Evolutionary conservation across 2,329 filamentous ascomycete species (phyloP), one percentile per base, ranked within the genome.

Genomic region (Pyricularia sp.): DNA sequence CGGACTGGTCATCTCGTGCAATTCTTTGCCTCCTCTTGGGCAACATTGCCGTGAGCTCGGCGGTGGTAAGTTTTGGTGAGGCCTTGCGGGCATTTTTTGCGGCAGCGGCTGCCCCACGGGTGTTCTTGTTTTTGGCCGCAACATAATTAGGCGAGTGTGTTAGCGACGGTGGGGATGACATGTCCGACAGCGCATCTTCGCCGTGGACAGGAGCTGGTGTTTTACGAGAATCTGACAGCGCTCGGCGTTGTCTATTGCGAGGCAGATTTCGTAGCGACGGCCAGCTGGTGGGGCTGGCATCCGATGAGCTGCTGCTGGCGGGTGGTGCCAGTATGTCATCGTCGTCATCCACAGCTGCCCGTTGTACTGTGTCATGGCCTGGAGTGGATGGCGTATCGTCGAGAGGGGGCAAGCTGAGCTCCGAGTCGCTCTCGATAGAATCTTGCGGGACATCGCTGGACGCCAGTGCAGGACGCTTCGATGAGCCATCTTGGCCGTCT

Each of bases 81-180:
- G 4, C 76, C 73, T 4, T 76, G 75, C 13, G 73, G 70, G 62
- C 28, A 30, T 24, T 31, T n/a, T 30, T 33, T 62, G 74, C 76
- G 8, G 70, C 71, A 16, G 28, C 57, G 16, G 40, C 60, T 4
- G 62, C 60, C 13, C 59, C 60, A 19, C 49, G 44, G 60, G 77
- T 77, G 61, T 72, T 72, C 40, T 74, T 67, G 69, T 67, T 65
- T 60, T 66, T 55, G 31, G 22, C 62, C 12, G 63, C 62, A 44
- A 69, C 72, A 66, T 78, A 80, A 69, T 88, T 87, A 35, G 86
- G 86, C 0, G 86, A 88, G 70, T 88, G 85, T 4, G 85, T 88
- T 4, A 88, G 76, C 0, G 86, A 88, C 0, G 86, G 86, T 0
- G 85, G 86, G 2, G 85, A 88, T 1, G 86, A 88, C 12, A 84